Conservation (phyloP, 805 yeast species). For the Grigorovia jiainica region DNA sequence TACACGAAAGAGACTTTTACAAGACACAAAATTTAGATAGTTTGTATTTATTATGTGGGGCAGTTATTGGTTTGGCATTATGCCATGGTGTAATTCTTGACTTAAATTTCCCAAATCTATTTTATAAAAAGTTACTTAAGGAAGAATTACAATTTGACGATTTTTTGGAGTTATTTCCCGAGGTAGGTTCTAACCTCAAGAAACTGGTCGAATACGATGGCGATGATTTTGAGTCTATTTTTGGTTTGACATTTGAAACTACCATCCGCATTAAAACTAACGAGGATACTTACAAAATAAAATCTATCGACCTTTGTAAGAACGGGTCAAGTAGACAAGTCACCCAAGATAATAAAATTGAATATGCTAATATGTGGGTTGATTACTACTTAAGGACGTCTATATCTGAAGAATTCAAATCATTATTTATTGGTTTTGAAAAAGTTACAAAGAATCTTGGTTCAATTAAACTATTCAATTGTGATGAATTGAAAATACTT, state of each 20-base stretch:
- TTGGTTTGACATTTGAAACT: slow-evolving; percentile 56
- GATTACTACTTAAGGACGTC: slow-evolving; percentile 50
- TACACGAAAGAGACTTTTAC: slow-evolving; percentile 11
- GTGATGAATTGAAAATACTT: slow-evolving; percentile 72
- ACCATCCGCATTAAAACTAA: slow-evolving; percentile 5
- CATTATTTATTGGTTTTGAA: slow-evolving; percentile 63
- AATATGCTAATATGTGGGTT: slow-evolving; percentile 55
- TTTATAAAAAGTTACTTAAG: slow-evolving; percentile 64
- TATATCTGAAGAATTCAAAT: slow-evolving; percentile 41
- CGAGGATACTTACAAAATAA: not conserved
- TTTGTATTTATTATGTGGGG: slow-evolving; percentile 70
- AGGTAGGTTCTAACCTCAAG: slow-evolving; percentile 43
- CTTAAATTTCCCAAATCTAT: slow-evolving; percentile 61
- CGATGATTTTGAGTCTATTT: slow-evolving; percentile 36
- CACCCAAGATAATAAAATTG: slow-evolving; percentile 44
- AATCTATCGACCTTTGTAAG: slow-evolving; percentile 42
- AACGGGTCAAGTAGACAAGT: slow-evolving; percentile 52
- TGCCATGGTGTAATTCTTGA: slow-evolving; percentile 84
- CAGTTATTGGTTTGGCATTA: slow-evolving; percentile 80
- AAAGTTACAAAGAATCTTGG: slow-evolving; percentile 65
- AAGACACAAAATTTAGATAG: slow-evolving; percentile 37
- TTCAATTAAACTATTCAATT: slow-evolving; percentile 68
- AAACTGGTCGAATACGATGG: slow-evolving; percentile 37
- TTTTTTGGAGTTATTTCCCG: slow-evolving; percentile 59
- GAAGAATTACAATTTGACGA: slow-evolving; percentile 52